Evolutionary conservation across 495 filamentous ascomycete species (phyloP).

Genomic region (Aspergillus bertholletiae): DNA sequence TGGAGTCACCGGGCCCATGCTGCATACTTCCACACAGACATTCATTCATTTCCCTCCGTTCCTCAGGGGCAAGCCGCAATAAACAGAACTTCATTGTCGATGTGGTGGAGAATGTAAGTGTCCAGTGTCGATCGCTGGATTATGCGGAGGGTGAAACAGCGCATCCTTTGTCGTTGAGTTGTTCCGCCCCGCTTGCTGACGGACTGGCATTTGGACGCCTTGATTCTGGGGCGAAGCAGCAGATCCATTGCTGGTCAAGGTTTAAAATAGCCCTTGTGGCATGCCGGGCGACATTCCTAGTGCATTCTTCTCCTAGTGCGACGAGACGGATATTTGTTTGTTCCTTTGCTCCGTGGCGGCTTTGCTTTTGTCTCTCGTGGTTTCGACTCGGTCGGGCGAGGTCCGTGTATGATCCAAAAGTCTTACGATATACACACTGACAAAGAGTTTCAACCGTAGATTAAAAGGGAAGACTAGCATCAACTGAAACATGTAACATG

Average conservation of each 20-base stretch:
- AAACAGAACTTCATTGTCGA: not conserved
- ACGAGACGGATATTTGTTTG: not conserved
- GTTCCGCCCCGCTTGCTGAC: no score
- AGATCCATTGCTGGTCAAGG: no score
- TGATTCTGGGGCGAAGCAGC: no score
- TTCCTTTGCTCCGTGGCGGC: no score
- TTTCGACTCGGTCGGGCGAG: not conserved
- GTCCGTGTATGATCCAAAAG: no score
- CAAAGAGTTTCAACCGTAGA: no score
- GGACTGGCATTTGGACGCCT: no score
- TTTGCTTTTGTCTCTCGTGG: not conserved
- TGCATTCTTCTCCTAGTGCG: not conserved
- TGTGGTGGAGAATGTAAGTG: not conserved
- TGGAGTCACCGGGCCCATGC: slow-evolving; percentile 24
- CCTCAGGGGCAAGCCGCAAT: not conserved
- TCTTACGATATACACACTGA: no score
- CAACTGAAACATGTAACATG: no score
- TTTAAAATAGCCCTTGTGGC: not conserved
- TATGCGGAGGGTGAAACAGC: not conserved
- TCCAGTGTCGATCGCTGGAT: not conserved
- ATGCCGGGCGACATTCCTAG: not conserved
- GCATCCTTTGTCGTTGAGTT: no score
- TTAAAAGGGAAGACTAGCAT: no score
- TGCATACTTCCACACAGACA: not conserved
- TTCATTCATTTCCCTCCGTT: not conserved